These are phyloP conservation scores for Ustilago bromivora DNA, from an alignment of 1,284 basidiomycete genomes.

Conservation along the genomic window DNA sequence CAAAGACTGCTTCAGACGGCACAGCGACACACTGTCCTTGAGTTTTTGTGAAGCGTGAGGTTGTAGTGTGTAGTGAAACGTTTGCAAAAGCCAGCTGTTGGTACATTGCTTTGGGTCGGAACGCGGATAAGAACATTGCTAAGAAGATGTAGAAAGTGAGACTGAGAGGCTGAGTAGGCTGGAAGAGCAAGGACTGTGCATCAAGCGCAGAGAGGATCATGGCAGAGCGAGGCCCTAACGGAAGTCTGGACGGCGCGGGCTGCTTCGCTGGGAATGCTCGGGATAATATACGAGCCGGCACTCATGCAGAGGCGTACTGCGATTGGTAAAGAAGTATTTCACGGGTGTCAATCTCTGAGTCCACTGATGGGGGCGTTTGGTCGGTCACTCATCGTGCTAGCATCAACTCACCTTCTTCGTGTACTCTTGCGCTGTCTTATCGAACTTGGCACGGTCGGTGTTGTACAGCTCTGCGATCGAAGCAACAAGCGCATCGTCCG, in stretches of 20 bases:
- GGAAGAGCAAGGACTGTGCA: neutral
- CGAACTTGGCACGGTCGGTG: slow-evolving; percentile 57
- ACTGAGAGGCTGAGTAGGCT: no score
- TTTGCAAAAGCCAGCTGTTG: slow-evolving; percentile 18
- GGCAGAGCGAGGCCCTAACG: neutral
- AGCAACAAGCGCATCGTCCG: slow-evolving; percentile 66
- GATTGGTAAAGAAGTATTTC: neutral
- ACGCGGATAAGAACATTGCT: neutral
- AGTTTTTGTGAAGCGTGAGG: slow-evolving; percentile 1
- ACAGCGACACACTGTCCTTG: neutral
- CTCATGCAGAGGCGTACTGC: slow-evolving; percentile 38
- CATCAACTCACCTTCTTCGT: slow-evolving; percentile 48
- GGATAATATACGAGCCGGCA: neutral
- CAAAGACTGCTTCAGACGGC: neutral
- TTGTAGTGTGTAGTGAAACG: slow-evolving; percentile 5
- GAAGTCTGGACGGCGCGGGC: neutral
- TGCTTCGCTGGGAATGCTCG: neutral
- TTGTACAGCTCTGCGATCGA: slow-evolving; percentile 67
- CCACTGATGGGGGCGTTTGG: neutral
- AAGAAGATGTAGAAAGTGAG: no score
- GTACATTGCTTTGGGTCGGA: slow-evolving; percentile 34
- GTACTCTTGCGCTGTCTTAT: slow-evolving; percentile 61
- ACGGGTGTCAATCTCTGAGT: neutral
- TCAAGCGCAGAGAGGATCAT: neutral
- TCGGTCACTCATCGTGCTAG: neutral